Conservation (phyloP, 805 yeast species). For the Metschnikowia gruessii region DNA sequence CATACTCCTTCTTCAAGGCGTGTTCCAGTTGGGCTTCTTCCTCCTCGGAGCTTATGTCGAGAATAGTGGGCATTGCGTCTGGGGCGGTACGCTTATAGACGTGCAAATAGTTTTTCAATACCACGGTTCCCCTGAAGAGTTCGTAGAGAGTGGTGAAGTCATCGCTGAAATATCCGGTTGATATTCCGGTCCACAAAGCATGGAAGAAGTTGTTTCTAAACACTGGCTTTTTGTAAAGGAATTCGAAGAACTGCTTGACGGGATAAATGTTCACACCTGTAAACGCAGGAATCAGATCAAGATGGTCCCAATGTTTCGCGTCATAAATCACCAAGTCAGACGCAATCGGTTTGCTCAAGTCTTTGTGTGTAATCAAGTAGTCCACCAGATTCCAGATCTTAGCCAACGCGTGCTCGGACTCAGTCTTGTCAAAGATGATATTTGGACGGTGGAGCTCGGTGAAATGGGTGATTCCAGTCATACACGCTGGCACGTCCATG, state of each 20-base stretch:
- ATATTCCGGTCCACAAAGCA: constrained; percentile 9
- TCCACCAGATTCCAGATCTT: constrained; percentile 31
- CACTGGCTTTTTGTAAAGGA: background rate
- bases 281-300: constrained; percentile 25
- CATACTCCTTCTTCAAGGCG: constrained; percentile 10
- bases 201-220: constrained; percentile 2
- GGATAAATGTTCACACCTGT: constrained; percentile 19
- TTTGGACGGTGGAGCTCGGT: constrained; percentile 49
- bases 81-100: constrained; percentile 28
- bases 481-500: constrained; percentile 75
- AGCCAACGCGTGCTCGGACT: constrained; percentile 40
- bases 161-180: constrained; percentile 7
- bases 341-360: constrained; percentile 12
- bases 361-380: constrained; percentile 29
- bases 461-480: constrained; percentile 83
- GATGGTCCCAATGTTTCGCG: constrained; percentile 17
- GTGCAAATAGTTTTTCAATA: constrained; percentile 24
- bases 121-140: constrained; percentile 3
- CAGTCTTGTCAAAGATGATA: constrained; percentile 73
- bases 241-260: constrained; percentile 1
- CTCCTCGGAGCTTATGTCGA: constrained; percentile 3
- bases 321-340: constrained; percentile 14
- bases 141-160: constrained; percentile 4
- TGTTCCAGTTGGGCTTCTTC: constrained; percentile 7
- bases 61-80: constrained; percentile 11